Conservation (phyloP, 495 filamentous ascomycete genomes). For the Platismatia glauca region DNA sequence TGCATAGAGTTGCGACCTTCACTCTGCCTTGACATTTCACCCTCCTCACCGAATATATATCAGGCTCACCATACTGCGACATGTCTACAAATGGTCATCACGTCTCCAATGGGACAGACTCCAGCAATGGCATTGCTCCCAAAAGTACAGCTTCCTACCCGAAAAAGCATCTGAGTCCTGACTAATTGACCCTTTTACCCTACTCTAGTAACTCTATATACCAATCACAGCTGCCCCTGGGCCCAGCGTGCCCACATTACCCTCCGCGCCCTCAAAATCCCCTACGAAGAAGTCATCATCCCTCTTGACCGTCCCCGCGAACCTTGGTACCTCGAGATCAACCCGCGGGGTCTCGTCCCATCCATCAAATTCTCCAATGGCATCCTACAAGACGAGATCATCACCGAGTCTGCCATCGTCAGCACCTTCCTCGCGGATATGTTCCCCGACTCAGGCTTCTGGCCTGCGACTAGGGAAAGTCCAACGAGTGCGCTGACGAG, state of each 20-base stretch:
- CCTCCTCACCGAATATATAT: background rate
- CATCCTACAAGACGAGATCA: constrained; percentile 37
- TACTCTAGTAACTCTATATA: constrained; percentile 62
- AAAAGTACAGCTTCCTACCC: constrained; percentile 6
- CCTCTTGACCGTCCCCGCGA: constrained; percentile 64
- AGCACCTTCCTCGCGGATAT: constrained; percentile 61
- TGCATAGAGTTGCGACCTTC: background rate
- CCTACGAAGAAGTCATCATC: constrained; percentile 74
- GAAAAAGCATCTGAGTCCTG: background rate
- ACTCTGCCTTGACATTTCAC: background rate
- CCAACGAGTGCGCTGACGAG: constrained; percentile 43
- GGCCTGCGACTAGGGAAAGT: constrained; percentile 20
- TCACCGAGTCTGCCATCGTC: constrained; percentile 69
- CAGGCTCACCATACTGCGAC: background rate
- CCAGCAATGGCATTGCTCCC: constrained; percentile 10
- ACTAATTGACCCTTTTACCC: constrained; percentile 16
- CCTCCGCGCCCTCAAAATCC: constrained; percentile 60
- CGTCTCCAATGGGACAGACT: background rate
- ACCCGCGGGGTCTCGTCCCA: constrained; percentile 78
- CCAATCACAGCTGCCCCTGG: constrained; percentile 69
- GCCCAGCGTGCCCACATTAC: constrained; percentile 76
- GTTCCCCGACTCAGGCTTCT: constrained; percentile 41
- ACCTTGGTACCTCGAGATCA: constrained; percentile 76
- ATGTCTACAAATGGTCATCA: constrained; percentile 4
- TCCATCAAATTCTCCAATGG: constrained; percentile 58